A percentile compares a stretch with the other conserved stretches of the same genome.
phyloP scores from a whole-genome alignment of 345 rosid species.

The Diplotaxis tenuifolia region DNA sequence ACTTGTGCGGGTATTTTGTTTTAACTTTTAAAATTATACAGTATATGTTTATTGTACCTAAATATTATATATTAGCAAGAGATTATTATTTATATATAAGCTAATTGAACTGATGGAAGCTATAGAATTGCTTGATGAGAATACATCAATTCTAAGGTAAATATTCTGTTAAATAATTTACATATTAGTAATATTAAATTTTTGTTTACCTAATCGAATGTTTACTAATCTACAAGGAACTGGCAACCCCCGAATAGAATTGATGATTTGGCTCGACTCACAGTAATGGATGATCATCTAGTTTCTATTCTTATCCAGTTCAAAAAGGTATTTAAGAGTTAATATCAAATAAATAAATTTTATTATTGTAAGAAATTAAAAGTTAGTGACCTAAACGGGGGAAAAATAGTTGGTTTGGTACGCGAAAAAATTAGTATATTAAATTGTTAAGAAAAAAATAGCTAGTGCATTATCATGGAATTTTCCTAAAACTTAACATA shows the following conservation, averaged over 20 bases:
- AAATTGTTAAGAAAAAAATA: not conserved
- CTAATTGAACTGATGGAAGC: too few species aligned
- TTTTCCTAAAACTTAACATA: not conserved
- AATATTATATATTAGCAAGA: too few species aligned
- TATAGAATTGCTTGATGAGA: too few species aligned
- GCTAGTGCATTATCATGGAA: not conserved
- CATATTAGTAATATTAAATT: too few species aligned
- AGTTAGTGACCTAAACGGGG: not conserved
- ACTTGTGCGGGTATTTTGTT: too few species aligned
- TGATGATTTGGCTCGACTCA: constrained; percentile 4
- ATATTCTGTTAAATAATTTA: too few species aligned
- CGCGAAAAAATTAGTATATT: not conserved
- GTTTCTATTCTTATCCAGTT: not conserved
- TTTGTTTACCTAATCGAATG: not conserved
- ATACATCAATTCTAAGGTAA: too few species aligned
- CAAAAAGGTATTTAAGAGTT: not conserved
- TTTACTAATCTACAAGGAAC: not conserved
- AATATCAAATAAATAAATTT: not conserved
- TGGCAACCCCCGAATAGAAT: not conserved
- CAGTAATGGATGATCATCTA: constrained; percentile 2
- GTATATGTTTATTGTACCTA: too few species aligned
- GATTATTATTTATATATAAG: too few species aligned
- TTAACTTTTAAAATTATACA: too few species aligned
- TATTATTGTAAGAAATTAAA: not conserved
- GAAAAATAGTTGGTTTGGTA: not conserved